Conservation (phyloP, 2,329 filamentous ascomycete genomes). For the Monosporascus sp. region DNA sequence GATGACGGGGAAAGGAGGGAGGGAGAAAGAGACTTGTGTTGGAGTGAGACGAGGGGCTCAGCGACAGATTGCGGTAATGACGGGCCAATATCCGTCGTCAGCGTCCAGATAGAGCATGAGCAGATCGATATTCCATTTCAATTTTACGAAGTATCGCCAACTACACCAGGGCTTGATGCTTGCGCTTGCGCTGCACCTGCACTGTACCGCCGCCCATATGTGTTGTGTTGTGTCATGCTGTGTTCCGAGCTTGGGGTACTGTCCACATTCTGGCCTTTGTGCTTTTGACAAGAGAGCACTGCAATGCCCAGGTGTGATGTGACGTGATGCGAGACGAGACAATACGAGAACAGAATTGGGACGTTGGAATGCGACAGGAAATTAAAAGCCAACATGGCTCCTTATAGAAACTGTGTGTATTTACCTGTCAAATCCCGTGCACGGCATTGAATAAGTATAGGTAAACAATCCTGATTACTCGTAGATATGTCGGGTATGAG, state of each 20-base stretch:
- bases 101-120: background rate
- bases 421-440: background rate
- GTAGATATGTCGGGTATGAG: background rate
- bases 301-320: background rate
- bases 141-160: background rate
- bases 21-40: background rate
- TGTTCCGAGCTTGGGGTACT: too few relatives aligned
- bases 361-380: background rate
- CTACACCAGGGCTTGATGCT: background rate
- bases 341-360: background rate
- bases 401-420: background rate
- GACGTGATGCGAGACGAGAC: background rate
- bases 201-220: background rate
- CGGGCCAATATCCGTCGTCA: background rate
- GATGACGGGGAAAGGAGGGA: background rate
- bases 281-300: background rate
- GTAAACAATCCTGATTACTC: background rate
- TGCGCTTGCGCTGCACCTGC: background rate
- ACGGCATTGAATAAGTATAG: background rate
- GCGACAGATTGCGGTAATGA: background rate
- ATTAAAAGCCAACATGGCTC: background rate
- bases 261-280: background rate
- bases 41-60: background rate
- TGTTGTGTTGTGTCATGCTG: background rate
- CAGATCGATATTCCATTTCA: background rate